Evolutionary conservation across 805 yeast species (phyloP), one percentile per base, ranked within the genome.

Genomic region (Candida taoyuanica): DNA sequence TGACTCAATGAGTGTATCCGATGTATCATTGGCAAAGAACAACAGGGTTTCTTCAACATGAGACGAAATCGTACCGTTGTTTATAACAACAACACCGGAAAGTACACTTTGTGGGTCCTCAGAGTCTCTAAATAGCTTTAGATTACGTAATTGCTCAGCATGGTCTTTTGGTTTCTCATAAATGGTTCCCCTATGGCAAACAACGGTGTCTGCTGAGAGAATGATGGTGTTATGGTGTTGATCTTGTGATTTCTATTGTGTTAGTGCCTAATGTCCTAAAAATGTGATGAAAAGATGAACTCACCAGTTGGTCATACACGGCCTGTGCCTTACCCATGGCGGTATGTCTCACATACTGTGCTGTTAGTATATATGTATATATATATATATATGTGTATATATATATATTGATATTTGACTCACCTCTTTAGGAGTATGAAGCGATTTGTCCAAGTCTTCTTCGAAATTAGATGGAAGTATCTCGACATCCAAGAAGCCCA

Each of bases 161-260:
- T 72, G 63, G 5, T 63, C 63, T n/a, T 63, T 66, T 0, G 98
- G 98, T 58, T 91, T 91, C 56, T 91, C 98, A 46, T 75, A 74
- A 9, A 89, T 76, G 5, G 59, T 48, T 1, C 78, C 81, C 27
- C 75, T 67, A 37, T 74, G 68, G 27, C 74, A 75, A 13, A 93
- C 73, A 1, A 78, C 64, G 0, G 98, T 91, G 59, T 91, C 98
- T 1, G 96, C 91, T 2, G 95, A 70, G 7, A 82, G 52, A 4
- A 74, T 47, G 4, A 68, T 42, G 5, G 55, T 52, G 12, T 53
- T 41, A 5, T 23, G n/a, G 18, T 40, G 37, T 3, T 33, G 14
- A 9, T 33, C 17, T 11, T 14, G 17, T 1, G 19, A 49, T 40
- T 21, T 48, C 44, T 40, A 21, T 9, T 8, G 17, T 27, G 40